Percentiles rank a stretch among this genome's conserved stretches.
Evolutionary conservation across 208 protist species (phyloP).

Genomic region (Strigomonas galati): DNA sequence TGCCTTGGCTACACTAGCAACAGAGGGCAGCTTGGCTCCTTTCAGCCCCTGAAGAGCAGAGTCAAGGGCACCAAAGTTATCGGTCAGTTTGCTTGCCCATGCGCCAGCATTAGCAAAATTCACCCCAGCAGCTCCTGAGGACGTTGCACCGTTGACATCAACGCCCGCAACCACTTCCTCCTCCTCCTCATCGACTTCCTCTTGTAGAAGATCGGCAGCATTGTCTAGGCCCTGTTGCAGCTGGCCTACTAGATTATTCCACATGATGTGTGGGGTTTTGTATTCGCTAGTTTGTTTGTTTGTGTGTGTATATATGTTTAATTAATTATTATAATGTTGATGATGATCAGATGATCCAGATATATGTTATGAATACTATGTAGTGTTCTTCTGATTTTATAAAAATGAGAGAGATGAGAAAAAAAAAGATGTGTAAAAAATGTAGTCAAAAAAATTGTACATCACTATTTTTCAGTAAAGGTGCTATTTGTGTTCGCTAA

Average conservation of each 20-base stretch:
- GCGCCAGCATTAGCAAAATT: too few relatives aligned
- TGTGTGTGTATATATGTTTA: neutral
- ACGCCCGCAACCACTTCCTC: neutral
- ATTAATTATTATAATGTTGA: neutral
- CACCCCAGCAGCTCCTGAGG: too few relatives aligned
- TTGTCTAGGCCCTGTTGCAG: constrained; percentile 71
- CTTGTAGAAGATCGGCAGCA: constrained; percentile 33
- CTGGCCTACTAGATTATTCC: constrained; percentile 55
- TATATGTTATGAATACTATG: too few relatives aligned
- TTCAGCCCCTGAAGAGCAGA: neutral
- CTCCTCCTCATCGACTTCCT: constrained; percentile 6
- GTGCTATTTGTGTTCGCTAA: too few relatives aligned
- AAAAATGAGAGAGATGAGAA: neutral
- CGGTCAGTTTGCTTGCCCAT: too few relatives aligned
- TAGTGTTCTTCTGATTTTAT: neutral
- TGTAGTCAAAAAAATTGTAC: neutral
- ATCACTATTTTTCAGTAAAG: too few relatives aligned
- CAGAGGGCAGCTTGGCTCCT: neutral
- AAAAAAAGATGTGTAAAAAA: constrained; percentile 1
- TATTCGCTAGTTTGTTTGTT: neutral
- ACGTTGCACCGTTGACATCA: neutral
- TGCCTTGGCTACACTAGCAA: neutral
- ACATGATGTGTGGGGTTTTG: constrained; percentile 29
- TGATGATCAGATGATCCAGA: too few relatives aligned
- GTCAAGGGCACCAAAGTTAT: too few relatives aligned